These are phyloP conservation scores for Gastrodia elata DNA, from an alignment of 106 monocot genomes.

Conservation along the genomic window DNA sequence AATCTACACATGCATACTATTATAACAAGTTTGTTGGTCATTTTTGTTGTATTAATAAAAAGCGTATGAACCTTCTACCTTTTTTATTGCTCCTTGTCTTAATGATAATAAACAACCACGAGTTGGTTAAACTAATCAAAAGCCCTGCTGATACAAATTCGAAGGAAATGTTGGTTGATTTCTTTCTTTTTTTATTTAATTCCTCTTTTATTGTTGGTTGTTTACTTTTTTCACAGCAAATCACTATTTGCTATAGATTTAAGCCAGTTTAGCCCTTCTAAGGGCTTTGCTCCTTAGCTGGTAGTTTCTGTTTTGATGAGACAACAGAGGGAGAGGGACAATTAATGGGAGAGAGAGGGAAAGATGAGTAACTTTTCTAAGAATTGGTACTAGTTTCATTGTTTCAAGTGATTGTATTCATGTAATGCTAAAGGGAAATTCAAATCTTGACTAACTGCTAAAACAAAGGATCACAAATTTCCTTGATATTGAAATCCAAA, in stretches of 20 bases:
- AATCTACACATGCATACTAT: not conserved
- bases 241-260: not conserved
- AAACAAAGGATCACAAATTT: not conserved
- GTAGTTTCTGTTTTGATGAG: not conserved
- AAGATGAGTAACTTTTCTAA: not conserved
- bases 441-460: too few species aligned
- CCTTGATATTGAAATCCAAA: not conserved
- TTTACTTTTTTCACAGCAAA: too few species aligned
- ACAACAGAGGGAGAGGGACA: not conserved
- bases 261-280: not conserved
- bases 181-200: not conserved
- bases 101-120: not conserved
- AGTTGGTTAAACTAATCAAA: not conserved
- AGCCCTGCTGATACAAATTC: not conserved
- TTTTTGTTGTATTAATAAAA: not conserved
- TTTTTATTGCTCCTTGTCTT: not conserved
- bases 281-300: not conserved
- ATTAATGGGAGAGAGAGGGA: too few species aligned
- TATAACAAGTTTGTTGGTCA: not conserved
- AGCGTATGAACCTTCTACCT: not conserved
- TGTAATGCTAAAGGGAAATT: too few species aligned
- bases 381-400: too few species aligned
- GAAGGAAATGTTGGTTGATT: not conserved
- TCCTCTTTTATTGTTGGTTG: not conserved
- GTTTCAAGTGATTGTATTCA: too few species aligned